Evolutionary conservation across 345 rosid genomes (phyloP).

Genomic region (Citrus australasica): DNA sequence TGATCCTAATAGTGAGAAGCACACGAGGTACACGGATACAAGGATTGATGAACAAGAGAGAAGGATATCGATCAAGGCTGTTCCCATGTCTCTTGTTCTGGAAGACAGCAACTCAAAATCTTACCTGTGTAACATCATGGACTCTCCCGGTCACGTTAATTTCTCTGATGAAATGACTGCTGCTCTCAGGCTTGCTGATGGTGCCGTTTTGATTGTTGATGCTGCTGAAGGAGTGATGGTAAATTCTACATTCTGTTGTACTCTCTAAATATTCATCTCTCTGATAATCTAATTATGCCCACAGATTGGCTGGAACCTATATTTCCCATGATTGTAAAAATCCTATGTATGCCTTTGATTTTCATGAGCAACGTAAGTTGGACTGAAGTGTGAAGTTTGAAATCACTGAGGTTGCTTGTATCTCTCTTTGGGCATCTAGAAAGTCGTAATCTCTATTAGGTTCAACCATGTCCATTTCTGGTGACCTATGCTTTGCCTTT

Average conservation of each 20-base stretch:
- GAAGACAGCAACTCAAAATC: conserved; percentile 95
- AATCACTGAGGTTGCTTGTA: not conserved
- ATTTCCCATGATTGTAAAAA: not conserved
- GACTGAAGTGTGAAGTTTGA: not conserved
- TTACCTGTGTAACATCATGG: conserved; percentile 84
- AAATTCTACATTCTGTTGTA: conserved; percentile 1
- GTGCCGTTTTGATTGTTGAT: conserved; percentile 93
- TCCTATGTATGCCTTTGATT: conserved; percentile 8
- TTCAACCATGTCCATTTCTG: not conserved
- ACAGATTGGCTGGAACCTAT: not conserved
- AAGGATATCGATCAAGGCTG: conserved; percentile 87
- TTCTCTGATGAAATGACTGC: conserved; percentile 87
- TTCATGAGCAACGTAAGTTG: not conserved
- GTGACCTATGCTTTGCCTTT: conserved; percentile 8
- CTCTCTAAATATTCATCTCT: not conserved
- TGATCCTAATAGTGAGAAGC: conserved; percentile 78
- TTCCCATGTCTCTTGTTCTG: conserved; percentile 95
- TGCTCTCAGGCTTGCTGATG: conserved; percentile 88
- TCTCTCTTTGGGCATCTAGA: not conserved
- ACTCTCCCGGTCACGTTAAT: conserved; percentile 92
- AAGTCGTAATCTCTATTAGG: too few relatives aligned
- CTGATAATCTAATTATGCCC: not conserved
- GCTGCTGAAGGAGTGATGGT: conserved; percentile 95
- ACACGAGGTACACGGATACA: conserved; percentile 87
- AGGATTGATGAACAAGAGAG: conserved; percentile 97